Conservation (phyloP, 1,284 basidiomycete species). For the Anthracocystis walkeri region DNA sequence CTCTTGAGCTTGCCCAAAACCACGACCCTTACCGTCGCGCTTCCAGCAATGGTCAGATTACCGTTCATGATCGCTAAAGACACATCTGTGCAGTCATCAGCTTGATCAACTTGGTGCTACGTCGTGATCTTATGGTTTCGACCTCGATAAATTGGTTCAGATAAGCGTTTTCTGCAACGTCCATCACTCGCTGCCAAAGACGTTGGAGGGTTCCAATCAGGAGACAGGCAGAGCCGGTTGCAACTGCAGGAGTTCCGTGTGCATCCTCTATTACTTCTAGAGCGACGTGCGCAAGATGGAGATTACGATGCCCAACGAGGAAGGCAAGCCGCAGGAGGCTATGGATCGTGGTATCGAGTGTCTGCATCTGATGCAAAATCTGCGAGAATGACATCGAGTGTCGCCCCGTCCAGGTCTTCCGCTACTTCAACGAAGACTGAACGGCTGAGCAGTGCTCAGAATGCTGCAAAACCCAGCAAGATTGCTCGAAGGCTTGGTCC, state of each 20-base stretch:
- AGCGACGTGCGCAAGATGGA: constrained; percentile 74
- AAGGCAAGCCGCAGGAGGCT: constrained; percentile 73
- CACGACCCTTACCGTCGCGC: no score
- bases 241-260: constrained; percentile 75
- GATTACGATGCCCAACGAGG: constrained; percentile 73
- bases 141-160: no score
- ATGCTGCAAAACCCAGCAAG: constrained; percentile 59
- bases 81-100: no score
- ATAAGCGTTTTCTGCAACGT: no score
- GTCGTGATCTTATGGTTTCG: no score
- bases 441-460: constrained; percentile 75
- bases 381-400: constrained; percentile 87
- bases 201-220: constrained; percentile 81
- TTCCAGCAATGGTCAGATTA: no score
- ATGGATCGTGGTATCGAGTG: constrained; percentile 75
- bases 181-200: constrained; percentile 79
- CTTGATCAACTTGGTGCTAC: no score
- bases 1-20: constrained; percentile 1
- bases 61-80: no score
- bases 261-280: constrained; percentile 73
- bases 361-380: constrained; percentile 76
- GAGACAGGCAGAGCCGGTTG: constrained; percentile 87
- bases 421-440: constrained; percentile 78
- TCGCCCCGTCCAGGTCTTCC: constrained; percentile 84
- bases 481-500: constrained; percentile 54